A percentile compares a stretch with the other conserved stretches of the same genome.
These are phyloP conservation scores for Trichoderma pleuroti DNA, from an alignment of 2,329 filamentous ascomycete species.

Conservation along the genomic window DNA sequence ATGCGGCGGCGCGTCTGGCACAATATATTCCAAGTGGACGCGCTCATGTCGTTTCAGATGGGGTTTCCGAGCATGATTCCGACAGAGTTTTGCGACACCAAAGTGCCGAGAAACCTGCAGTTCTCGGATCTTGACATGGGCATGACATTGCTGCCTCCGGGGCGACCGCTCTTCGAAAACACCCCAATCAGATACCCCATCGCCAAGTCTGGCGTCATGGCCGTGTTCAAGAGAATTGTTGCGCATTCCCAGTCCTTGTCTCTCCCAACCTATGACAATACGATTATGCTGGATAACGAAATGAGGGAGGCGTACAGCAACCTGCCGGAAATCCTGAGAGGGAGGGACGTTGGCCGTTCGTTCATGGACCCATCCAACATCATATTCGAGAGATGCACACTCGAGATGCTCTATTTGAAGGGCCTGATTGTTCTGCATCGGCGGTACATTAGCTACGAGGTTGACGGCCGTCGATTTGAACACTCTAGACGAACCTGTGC, in stretches of 20 bases:
- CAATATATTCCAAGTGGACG: slow-evolving; percentile 2
- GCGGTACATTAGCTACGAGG: not conserved
- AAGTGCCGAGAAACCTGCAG: slow-evolving; percentile 6
- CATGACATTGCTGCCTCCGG: not conserved
- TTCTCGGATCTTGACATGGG: not conserved
- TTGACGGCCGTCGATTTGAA: not conserved
- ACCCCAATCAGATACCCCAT: not conserved
- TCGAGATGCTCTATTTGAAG: slow-evolving; percentile 1
- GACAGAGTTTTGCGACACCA: slow-evolving; percentile 7
- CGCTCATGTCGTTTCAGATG: slow-evolving; percentile 8
- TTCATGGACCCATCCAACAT: not conserved
- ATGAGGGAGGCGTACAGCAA: not conserved
- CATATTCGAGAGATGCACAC: not conserved
- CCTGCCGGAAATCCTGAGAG: not conserved
- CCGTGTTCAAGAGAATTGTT: slow-evolving; percentile 3
- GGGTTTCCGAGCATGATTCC: slow-evolving; percentile 7
- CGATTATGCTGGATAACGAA: not conserved
- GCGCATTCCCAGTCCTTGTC: not conserved
- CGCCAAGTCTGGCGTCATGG: slow-evolving; percentile 4
- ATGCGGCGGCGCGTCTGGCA: slow-evolving; percentile 10
- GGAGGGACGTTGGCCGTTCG: not conserved
- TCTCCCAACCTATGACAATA: not conserved
- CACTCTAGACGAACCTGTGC: slow-evolving; percentile 3
- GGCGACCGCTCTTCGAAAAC: not conserved
- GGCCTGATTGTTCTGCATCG: slow-evolving; percentile 3